Conservation (phyloP, 495 filamentous ascomycete species). For the Glutinoglossum americanum region DNA sequence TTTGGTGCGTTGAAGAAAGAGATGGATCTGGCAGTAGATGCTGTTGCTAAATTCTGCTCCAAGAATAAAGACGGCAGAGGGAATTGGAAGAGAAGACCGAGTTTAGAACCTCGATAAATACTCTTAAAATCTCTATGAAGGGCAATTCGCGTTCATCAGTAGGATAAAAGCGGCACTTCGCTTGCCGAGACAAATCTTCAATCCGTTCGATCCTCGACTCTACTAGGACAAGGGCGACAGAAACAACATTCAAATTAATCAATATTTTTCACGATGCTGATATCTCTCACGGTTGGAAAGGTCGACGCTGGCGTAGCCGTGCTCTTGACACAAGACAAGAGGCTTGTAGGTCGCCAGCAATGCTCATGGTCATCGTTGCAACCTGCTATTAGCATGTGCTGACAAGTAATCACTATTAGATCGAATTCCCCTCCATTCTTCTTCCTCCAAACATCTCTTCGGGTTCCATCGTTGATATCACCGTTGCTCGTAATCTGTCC, state of each 20-base stretch:
- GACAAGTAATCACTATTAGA: constrained; percentile 27
- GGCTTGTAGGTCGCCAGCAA: constrained; percentile 42
- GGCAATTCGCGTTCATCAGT: too few species aligned
- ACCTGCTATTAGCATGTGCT: constrained; percentile 4
- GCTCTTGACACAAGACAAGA: constrained; percentile 88
- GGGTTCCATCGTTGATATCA: constrained; percentile 94
- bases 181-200: neutral
- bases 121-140: neutral
- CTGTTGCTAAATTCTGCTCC: neutral
- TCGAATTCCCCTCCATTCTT: constrained; percentile 96
- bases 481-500: constrained; percentile 64
- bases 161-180: neutral
- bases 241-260: neutral
- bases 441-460: constrained; percentile 85
- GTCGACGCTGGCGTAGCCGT: constrained; percentile 97
- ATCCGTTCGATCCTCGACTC: neutral
- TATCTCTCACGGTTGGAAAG: constrained; percentile 97
- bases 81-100: neutral
- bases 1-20: neutral
- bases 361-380: neutral
- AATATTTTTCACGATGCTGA: constrained; percentile 43
- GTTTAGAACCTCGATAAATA: neutral
- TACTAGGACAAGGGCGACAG: neutral
- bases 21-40: neutral
- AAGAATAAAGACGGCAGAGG: neutral